Conservation (phyloP, 164 flowering plant species). For the Nelumbo lutea region DNA sequence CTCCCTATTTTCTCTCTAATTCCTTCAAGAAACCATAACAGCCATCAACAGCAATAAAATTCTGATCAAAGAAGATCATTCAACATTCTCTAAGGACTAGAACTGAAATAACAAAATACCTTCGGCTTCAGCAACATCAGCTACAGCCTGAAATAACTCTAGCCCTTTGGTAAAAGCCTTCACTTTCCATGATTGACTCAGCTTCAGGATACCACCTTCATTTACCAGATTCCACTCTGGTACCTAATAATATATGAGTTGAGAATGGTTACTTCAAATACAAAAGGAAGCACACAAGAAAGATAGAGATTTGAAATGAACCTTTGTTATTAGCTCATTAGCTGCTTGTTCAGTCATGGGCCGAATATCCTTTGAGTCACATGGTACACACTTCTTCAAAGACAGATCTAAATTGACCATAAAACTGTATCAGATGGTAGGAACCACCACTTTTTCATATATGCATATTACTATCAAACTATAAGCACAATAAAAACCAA, state of each 20-base stretch:
- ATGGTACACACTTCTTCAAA: conserved; percentile 85
- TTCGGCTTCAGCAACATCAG: conserved; percentile 92
- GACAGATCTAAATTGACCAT: conserved; percentile 48
- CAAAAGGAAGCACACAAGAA: not conserved
- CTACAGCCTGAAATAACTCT: conserved; percentile 72
- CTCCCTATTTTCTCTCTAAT: too few relatives aligned
- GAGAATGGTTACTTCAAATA: not conserved
- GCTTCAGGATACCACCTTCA: conserved; percentile 60
- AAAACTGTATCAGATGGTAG: conserved; percentile 8
- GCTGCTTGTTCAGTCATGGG: conserved; percentile 84
- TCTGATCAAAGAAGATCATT: too few relatives aligned
- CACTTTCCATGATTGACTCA: conserved; percentile 73
- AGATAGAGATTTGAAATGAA: conserved; percentile 3
- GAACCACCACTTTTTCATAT: not conserved
- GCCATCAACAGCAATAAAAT: too few relatives aligned
- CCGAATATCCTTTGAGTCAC: conserved; percentile 62
- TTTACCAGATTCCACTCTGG: conserved; percentile 72
- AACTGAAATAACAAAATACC: conserved; percentile 30
- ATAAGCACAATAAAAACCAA: not conserved
- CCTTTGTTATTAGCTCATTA: conserved; percentile 49
- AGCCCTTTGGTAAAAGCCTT: conserved; percentile 85
- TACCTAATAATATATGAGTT: conserved; percentile 41
- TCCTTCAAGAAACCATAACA: too few relatives aligned
- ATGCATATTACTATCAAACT: not conserved
- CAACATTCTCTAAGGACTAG: not conserved